Evolutionary conservation across 306 rosid species (phyloP), one percentile per base, ranked within the genome.

Genomic region (Cicer yamashitae): DNA sequence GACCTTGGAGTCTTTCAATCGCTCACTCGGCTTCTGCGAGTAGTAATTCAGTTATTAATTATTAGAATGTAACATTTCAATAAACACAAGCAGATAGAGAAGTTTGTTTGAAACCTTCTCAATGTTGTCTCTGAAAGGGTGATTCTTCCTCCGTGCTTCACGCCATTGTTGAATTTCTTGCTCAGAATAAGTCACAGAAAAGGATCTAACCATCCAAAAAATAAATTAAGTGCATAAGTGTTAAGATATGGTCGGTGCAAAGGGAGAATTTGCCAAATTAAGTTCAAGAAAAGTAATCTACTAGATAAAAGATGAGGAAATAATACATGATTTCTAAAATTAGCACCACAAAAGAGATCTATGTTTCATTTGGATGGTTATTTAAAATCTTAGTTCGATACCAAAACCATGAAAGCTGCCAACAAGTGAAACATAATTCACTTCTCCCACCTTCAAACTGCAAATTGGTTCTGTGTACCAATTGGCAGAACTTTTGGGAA

Each of bases 141-240:
- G 89, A 76, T 90, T 88, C 82, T 84, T 94, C 82, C 76, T 83
- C 66, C 99, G 89, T 38, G 91, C 92, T 77, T 94, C 93, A 77
- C 96, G 91, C 99, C 99, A 94, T 79, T 82, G 88, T 72, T 63
- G 82, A 67, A 92, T 84, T 88, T 94, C 99, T 85, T 80, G 89
- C 74, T 89, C 89, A 13, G 97, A 48, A 70, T 89, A 94, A 66
- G 73, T 80, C 71, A 73, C 64, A 50, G 70, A 43, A 63, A 72
- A 77, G 43, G 89, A 63, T 78, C 97, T 94, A 70, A 61, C 71
- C 80, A 75, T 80, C 58, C 54, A 58, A 68, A 65, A 76, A 79
- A 65, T 8, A 4, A 39, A 15, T 78, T 54, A 12, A 43, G 65
- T 13, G 54, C 54, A 80, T 50, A 12, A 43, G 65, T 13, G 54